Evolutionary conservation across 176 grass and related monocot genomes (phyloP), one percentile per base, ranked within the genome.

Genomic region (Echinochloa phyllopogon): DNA sequence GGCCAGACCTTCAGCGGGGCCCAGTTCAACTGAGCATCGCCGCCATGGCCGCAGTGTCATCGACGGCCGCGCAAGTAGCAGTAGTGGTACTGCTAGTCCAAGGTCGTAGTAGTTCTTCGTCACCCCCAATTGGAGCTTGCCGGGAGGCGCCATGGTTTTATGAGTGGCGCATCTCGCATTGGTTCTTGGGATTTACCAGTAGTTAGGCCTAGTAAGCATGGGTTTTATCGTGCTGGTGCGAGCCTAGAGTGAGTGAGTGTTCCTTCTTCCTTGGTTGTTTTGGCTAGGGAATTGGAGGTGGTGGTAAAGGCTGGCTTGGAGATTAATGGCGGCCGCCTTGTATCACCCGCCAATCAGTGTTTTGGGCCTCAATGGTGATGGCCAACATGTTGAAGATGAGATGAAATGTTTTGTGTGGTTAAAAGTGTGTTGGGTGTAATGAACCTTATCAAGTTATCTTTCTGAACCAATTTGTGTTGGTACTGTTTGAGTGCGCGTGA

Each of bases 1-100:
- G 91, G 94, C 36, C 94, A 94, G 76, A 92, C 94, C 42, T 97
- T 97, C 89, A 85, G 86, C 40, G 94, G 94, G 0, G 83, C 83
- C 18, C 94, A 96, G 83, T 96, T 96, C 82, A 72, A 33, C 48
- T 95, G 86, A 95, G 0, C 57, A 0, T 1, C 27, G 0, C 18
- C 40, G 5, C 11, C 6, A 17, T 5, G 3, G 10, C 50, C 17
- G 17, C 20, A 33, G 24, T 66, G 15, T 18, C 24, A 20, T 3
- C 6, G 8, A 15, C 2, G 60, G 11, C 17, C 27, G 11, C 25
- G 37, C 23, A 21, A 57, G 57, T 12, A 17, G 23, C 2, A 3
- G 49, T 12, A 40, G 8, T 10, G 66, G 45, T 59, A 16, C 11
- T 42, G 29, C 29, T n/a, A 58, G 2, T 37, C 3, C 14, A 3